These are phyloP conservation scores for Puccinellia tenuiflora DNA, from an alignment of 176 grass and related monocot genomes.

Conservation along the genomic window DNA sequence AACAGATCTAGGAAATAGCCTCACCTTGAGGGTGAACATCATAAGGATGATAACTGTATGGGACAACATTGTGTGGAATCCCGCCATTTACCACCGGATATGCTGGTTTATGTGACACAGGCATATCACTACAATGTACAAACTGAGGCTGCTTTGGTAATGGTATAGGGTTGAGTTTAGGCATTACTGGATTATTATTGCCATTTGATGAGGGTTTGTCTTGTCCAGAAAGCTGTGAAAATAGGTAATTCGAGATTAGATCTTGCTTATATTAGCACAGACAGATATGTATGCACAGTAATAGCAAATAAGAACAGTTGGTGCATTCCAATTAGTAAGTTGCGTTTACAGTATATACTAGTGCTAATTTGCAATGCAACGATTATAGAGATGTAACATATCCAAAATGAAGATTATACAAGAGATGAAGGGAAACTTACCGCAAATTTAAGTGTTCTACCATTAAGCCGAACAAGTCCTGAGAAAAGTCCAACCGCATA, in stretches of 20 bases:
- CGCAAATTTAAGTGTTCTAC: slow-evolving; percentile 66
- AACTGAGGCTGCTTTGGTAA: slow-evolving; percentile 40
- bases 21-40: slow-evolving; percentile 34
- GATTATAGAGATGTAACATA: not conserved
- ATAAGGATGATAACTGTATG: slow-evolving; percentile 16
- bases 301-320: not conserved
- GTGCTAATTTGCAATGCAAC: not conserved
- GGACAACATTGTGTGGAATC: slow-evolving; percentile 8
- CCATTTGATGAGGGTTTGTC: slow-evolving; percentile 48
- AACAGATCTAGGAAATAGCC: slow-evolving; percentile 8
- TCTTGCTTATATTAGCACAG: not conserved
- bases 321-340: not conserved
- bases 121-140: slow-evolving; percentile 22
- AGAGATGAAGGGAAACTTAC: slow-evolving; percentile 58
- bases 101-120: slow-evolving; percentile 30
- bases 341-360: not conserved
- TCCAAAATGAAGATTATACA: not conserved
- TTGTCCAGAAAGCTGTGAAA: slow-evolving; percentile 66
- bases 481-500: slow-evolving; percentile 81
- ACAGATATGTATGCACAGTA: not conserved
- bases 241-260: not conserved
- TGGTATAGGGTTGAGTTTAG: slow-evolving; percentile 42
- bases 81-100: slow-evolving; percentile 34
- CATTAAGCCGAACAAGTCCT: slow-evolving; percentile 63
- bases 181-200: slow-evolving; percentile 43